Conservation (phyloP, 306 rosid genomes). For the Vigna unguiculata region DNA sequence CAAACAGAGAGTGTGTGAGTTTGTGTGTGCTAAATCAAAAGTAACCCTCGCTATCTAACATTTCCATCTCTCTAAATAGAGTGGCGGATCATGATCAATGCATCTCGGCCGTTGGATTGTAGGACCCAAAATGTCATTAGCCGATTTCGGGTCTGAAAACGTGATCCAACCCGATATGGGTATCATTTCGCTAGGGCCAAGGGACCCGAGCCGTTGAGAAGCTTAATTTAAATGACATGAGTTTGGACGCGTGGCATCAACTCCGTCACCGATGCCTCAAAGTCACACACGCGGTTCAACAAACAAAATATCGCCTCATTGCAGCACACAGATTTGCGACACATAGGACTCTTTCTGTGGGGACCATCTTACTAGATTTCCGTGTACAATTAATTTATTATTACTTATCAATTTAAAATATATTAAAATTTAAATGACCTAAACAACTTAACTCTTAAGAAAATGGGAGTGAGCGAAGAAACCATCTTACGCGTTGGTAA, state of each 20-base stretch:
- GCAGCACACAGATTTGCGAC: constrained; percentile 32
- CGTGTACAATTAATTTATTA: neutral
- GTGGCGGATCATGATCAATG: neutral
- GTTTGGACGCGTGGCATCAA: constrained; percentile 45
- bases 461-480: neutral
- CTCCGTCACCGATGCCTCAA: constrained; percentile 9
- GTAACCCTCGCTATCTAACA: neutral
- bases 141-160: neutral
- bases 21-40: neutral
- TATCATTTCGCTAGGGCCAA: constrained; percentile 32
- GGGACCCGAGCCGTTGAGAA: constrained; percentile 40
- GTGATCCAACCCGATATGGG: neutral
- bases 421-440: neutral
- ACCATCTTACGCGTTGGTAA: neutral
- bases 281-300: constrained; percentile 23
- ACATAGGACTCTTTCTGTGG: constrained; percentile 36
- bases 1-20: neutral
- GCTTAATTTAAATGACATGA: constrained; percentile 3
- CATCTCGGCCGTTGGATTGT: constrained; percentile 50
- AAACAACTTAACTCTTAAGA: constrained; percentile 47
- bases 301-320: neutral
- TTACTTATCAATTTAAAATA: neutral
- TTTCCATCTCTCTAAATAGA: constrained; percentile 48
- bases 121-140: neutral
- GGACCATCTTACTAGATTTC: constrained; percentile 11